Percentiles rank a stretch among this genome's conserved stretches.
Conservation (phyloP, 2,329 filamentous ascomycete species). For the Coccinonectria pachysandricola region DNA sequence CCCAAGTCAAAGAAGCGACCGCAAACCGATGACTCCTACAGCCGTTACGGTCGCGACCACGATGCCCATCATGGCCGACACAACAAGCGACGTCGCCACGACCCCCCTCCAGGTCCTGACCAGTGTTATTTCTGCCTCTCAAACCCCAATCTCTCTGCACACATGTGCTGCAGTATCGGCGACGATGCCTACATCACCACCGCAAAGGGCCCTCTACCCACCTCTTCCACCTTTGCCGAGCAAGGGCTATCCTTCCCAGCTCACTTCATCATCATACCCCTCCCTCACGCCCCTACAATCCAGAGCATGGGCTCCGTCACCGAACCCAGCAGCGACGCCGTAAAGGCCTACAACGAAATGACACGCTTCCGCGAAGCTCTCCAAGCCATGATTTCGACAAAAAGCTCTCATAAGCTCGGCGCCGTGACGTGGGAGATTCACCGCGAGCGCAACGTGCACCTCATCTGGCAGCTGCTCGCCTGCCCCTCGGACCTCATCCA, state of each 20-base stretch:
- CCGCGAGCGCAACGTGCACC: slow-evolving; percentile 68
- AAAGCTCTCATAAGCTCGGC: slow-evolving; percentile 53
- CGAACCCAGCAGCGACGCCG: slow-evolving; percentile 42
- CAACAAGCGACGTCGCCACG: slow-evolving; percentile 34
- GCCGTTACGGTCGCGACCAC: slow-evolving; percentile 41
- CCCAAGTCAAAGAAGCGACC: slow-evolving; percentile 48
- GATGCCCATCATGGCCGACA: slow-evolving; percentile 33
- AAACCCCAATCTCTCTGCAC: slow-evolving; percentile 70
- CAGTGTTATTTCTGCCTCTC: slow-evolving; percentile 94
- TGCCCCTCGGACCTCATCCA: slow-evolving; percentile 57
- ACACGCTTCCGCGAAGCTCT: slow-evolving; percentile 64
- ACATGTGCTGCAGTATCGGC: slow-evolving; percentile 85
- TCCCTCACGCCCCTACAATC: slow-evolving; percentile 71
- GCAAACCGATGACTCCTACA: slow-evolving; percentile 35
- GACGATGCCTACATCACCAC: slow-evolving; percentile 82
- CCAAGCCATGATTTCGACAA: slow-evolving; percentile 63
- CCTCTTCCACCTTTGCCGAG: slow-evolving; percentile 52
- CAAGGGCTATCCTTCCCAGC: slow-evolving; percentile 64
- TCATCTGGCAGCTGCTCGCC: slow-evolving; percentile 89
- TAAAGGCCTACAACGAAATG: slow-evolving; percentile 69
- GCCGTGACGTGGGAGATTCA: slow-evolving; percentile 90
- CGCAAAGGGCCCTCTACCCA: slow-evolving; percentile 80
- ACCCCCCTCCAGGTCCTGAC: slow-evolving; percentile 58
- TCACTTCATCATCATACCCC: slow-evolving; percentile 85
- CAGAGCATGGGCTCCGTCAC: slow-evolving; percentile 48